These are phyloP conservation scores for Apophysomyces trapeziformis DNA, from an alignment of 371 early-diverging fungal genomes.

Conservation along the genomic window DNA sequence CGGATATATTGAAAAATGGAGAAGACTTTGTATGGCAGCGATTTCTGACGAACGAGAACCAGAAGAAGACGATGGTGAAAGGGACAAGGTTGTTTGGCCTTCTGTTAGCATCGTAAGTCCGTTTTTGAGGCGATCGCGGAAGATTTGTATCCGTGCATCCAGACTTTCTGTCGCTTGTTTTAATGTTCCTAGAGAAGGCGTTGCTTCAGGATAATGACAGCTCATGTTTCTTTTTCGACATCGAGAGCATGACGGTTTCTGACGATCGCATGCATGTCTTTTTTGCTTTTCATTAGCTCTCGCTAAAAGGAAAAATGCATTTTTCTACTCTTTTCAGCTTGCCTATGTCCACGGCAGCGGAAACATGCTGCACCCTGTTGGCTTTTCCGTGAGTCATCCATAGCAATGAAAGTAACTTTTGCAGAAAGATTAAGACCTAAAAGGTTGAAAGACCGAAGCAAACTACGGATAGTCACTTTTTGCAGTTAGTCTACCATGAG, in stretches of 20 bases:
- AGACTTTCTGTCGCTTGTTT: slow-evolving; percentile 37
- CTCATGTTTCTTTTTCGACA: slow-evolving; percentile 36
- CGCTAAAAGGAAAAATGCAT: neutral
- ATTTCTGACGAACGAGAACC: neutral
- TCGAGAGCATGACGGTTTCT: slow-evolving; percentile 39
- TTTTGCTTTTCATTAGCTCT: neutral
- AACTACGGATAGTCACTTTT: too few species aligned
- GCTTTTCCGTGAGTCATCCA: neutral
- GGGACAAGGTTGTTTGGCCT: too few species aligned
- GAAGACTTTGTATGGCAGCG: slow-evolving; percentile 8
- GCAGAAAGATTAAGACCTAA: neutral
- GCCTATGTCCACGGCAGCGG: slow-evolving; percentile 41
- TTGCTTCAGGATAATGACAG: slow-evolving; percentile 45
- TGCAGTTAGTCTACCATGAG: too few species aligned
- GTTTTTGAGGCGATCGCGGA: slow-evolving; percentile 29
- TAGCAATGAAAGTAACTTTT: neutral
- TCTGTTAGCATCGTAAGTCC: neutral
- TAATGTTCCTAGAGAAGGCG: slow-evolving; percentile 38
- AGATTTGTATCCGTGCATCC: slow-evolving; percentile 34
- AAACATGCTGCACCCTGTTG: slow-evolving; percentile 30
- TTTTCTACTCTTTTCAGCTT: slow-evolving; percentile 13
- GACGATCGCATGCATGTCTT: slow-evolving; percentile 40
- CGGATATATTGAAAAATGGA: slow-evolving; percentile 40
- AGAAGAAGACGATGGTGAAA: too few species aligned
- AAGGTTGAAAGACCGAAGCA: neutral